Evolutionary conservation across 108 stramenopile genomes (phyloP).

Genomic region (Aurantiochytrium sp.): DNA sequence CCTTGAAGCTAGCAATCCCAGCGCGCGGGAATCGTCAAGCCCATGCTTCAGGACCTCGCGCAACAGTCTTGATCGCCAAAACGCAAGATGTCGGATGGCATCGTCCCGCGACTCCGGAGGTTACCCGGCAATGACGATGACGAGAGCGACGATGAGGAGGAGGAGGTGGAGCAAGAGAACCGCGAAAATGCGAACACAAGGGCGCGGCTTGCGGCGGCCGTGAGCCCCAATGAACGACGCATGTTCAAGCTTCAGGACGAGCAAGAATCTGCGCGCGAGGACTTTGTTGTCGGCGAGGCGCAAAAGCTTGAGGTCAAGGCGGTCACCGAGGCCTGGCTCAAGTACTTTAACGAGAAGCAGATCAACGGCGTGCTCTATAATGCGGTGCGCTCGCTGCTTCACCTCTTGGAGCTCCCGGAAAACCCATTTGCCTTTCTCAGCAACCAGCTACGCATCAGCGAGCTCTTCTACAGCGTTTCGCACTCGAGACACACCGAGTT

Average conservation of each 20-base stretch:
- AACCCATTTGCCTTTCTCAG: conserved; percentile 14
- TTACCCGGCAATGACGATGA: too few relatives aligned
- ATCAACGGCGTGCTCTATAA: not conserved
- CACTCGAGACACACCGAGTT: not conserved
- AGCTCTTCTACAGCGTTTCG: not conserved
- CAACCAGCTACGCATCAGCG: conserved; percentile 5
- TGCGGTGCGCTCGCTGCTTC: not conserved
- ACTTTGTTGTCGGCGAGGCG: not conserved
- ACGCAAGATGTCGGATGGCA: too few relatives aligned
- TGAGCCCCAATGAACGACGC: not conserved
- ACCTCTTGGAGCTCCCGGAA: conserved; percentile 9
- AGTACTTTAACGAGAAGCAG: conserved; percentile 1
- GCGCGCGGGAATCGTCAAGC: too few relatives aligned
- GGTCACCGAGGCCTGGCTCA: not conserved
- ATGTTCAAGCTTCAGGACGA: not conserved
- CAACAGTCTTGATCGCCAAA: too few relatives aligned
- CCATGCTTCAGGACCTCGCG: too few relatives aligned
- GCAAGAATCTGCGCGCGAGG: not conserved
- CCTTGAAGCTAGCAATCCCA: too few relatives aligned
- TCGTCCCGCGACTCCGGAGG: too few relatives aligned
- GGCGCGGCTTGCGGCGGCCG: too few relatives aligned
- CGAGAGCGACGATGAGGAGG: too few relatives aligned
- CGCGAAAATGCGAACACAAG: too few relatives aligned
- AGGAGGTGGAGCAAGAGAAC: too few relatives aligned
- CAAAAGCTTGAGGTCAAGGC: not conserved